Percentiles rank a stretch among this genome's conserved stretches.
phyloP scores from a whole-genome alignment of 176 grass and related monocot species.

The Rhipidocladum racemiflorum region DNA sequence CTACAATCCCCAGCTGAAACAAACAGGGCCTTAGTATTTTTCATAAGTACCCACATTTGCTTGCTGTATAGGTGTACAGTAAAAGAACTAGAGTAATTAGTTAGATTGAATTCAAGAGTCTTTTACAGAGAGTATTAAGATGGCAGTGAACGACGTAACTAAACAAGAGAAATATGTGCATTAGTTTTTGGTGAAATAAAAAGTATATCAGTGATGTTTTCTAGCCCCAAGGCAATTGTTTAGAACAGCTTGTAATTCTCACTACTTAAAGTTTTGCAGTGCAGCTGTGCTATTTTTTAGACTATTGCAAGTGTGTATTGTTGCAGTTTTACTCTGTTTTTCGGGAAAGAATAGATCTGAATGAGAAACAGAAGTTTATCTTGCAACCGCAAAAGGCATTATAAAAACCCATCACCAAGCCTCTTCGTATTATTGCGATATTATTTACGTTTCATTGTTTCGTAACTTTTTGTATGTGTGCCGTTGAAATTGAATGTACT shows the following conservation, averaged over 20 bases:
- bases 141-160: not conserved
- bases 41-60: not conserved
- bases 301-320: not conserved
- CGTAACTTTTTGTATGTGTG: no score
- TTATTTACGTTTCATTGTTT: no score
- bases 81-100: not conserved
- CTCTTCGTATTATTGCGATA: no score
- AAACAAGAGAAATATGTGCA: not conserved
- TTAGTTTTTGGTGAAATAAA: not conserved
- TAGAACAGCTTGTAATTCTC: not conserved
- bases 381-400: not conserved
- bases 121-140: not conserved
- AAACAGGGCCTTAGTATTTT: no score
- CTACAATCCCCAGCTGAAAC: no score
- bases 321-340: not conserved
- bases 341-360: no score
- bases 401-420: no score
- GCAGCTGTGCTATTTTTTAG: no score
- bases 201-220: not conserved
- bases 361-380: not conserved
- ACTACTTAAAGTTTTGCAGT: not conserved
- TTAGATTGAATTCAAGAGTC: not conserved
- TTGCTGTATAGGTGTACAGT: not conserved
- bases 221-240: not conserved
- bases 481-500: no score